Percentiles rank a stretch among this genome's conserved stretches.
phyloP scores from a whole-genome alignment of 768 basidiomycete genomes.

The Phanerochaete sordida region DNA sequence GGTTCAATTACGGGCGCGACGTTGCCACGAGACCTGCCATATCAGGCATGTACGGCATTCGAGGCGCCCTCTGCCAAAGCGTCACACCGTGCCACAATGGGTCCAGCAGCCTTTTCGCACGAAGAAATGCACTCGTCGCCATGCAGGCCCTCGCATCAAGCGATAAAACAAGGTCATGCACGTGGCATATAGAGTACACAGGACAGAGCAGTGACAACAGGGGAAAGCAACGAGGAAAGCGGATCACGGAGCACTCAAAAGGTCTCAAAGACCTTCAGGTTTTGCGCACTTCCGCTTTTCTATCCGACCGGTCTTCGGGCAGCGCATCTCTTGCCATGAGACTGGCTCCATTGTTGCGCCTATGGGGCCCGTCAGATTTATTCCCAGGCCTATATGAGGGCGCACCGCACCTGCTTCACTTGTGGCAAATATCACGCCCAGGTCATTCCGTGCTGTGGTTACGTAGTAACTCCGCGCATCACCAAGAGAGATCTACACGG shows the following conservation, averaged over 20 bases:
- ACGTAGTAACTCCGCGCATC: slow-evolving; percentile 91
- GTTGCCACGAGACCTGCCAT: slow-evolving; percentile 23
- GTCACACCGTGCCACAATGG: not conserved
- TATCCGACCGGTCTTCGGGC: slow-evolving; percentile 71
- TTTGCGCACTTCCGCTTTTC: slow-evolving; percentile 88
- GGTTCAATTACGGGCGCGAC: slow-evolving; percentile 18
- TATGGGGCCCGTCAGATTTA: slow-evolving; percentile 22
- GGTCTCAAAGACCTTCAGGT: slow-evolving; percentile 56
- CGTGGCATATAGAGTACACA: not conserved
- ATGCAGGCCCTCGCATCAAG: not conserved
- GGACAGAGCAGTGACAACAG: not conserved
- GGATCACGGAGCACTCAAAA: not conserved
- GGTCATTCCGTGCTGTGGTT: slow-evolving; percentile 84
- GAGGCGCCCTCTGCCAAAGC: not conserved
- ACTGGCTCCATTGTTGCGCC: slow-evolving; percentile 82
- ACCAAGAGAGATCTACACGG: slow-evolving; percentile 77
- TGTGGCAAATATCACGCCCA: slow-evolving; percentile 89
- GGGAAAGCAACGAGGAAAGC: not conserved
- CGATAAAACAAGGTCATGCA: no score
- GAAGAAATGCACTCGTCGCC: not conserved
- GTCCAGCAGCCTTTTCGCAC: not conserved
- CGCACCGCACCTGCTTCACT: slow-evolving; percentile 72
- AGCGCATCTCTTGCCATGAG: slow-evolving; percentile 91
- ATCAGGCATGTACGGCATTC: slow-evolving; percentile 11
- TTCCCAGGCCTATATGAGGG: not conserved